phyloP scores from a whole-genome alignment of 108 stramenopile species.

The Conticribra guillardii region DNA sequence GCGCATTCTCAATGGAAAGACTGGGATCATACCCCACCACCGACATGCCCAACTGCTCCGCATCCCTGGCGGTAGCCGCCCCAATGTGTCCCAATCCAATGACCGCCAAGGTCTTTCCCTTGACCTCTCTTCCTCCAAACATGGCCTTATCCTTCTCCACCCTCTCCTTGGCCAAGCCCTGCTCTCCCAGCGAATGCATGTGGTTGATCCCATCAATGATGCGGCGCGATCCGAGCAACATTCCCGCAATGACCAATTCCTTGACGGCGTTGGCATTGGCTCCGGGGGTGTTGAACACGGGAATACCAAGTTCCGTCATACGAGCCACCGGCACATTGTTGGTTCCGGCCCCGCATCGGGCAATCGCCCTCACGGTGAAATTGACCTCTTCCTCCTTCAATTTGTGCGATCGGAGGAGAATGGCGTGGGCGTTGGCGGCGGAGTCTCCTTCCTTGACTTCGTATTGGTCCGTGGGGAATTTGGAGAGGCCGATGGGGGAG shows the following conservation, averaged over 20 bases:
- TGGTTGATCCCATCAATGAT: constrained; percentile 90
- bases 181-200: constrained; percentile 82
- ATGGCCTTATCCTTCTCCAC: constrained; percentile 94
- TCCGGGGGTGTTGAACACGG: constrained; percentile 97
- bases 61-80: constrained; percentile 89
- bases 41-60: constrained; percentile 86
- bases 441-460: constrained; percentile 59
- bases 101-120: constrained; percentile 93
- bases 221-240: constrained; percentile 81
- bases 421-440: constrained; percentile 79
- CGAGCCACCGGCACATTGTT: constrained; percentile 94
- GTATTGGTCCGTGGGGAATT: constrained; percentile 69
- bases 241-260: constrained; percentile 90
- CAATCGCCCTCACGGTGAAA: constrained; percentile 86
- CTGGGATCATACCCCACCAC: constrained; percentile 94
- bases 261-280: constrained; percentile 96
- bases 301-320: constrained; percentile 94
- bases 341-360: constrained; percentile 94
- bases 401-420: constrained; percentile 89
- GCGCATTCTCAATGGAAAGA: constrained; percentile 85
- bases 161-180: constrained; percentile 83
- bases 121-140: constrained; percentile 93
- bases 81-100: constrained; percentile 96
- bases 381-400: constrained; percentile 87
- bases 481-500: constrained; percentile 74